Base-by-base conservation (phyloP, 2,329 filamentous ascomycete species). In the Microdochium nivale region DNA sequence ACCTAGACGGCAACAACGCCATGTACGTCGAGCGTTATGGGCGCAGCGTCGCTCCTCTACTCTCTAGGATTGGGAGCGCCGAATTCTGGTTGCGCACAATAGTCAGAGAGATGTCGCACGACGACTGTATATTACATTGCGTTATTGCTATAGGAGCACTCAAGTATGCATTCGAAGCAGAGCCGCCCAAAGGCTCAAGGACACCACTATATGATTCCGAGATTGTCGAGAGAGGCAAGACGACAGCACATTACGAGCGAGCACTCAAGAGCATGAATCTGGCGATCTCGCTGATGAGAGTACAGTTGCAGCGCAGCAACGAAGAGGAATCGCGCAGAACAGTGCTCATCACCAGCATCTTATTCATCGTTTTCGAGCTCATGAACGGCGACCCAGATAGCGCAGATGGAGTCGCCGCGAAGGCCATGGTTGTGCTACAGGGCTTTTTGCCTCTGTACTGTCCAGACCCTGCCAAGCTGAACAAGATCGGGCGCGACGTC, bases 11-110 rank as follows among this genome's bases (percentile, higher is more conserved):
- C n/a, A 19, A 49, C 11, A 55, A 57, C 14, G 48, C 50, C 23
- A 47, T 52, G 25, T 58, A 58, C 32, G 54, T 57, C 33, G 56
- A 58, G 46, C 27, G 53, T 16, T 58, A 56, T 23, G 55, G 55
- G 11, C 49, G 43, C 49, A 48, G 44, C 47, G 51, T 58, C 25
- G 56, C 55, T 16, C 19, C 49, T 13, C 54, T 52, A 33, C 52
- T 58, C 25, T 56, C 51, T 16, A 21, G 50, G 27, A 58, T 55
- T 32, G 56, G 56, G 5, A 56, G 56, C 46, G 51, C 47, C 9
- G 52, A 55, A 8, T 52, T 58, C 23, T 58, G 56, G 55, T 52
- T 53, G 11, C 55, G 52, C 21, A 56, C 53, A 2, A 51, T 58
- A 16, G 52, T 58, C 3, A 50, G 55, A 11, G 56, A 58, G 47